Conservation (phyloP, 2,329 filamentous ascomycete species). For the Xylaria sp. region DNA sequence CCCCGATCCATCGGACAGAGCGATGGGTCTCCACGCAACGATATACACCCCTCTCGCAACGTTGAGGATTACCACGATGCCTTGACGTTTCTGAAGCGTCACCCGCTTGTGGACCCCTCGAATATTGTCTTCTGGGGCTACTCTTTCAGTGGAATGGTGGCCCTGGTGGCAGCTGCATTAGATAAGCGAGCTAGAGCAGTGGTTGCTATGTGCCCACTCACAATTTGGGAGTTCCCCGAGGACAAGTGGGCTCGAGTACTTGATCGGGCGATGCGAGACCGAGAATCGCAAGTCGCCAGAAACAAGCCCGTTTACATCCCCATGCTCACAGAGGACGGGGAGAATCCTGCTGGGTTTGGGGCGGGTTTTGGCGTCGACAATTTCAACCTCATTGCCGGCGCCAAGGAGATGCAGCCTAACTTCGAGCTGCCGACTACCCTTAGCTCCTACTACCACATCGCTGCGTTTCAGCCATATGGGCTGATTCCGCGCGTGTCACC, state of each 20-base stretch:
- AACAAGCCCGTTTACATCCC: constrained; percentile 47
- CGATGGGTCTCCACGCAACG: constrained; percentile 46
- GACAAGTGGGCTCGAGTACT: constrained; percentile 33
- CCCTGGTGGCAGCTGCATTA: constrained; percentile 37
- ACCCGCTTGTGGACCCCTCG: constrained; percentile 44
- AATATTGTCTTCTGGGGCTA: constrained; percentile 42
- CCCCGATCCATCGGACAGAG: constrained; percentile 44
- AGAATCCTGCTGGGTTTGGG: constrained; percentile 45
- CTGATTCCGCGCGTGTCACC: constrained; percentile 12
- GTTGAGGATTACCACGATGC: constrained; percentile 43
- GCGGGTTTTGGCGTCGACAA: neutral
- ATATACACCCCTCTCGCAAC: constrained; percentile 44
- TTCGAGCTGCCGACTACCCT: constrained; percentile 17
- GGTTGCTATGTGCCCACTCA: constrained; percentile 35
- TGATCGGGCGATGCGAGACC: constrained; percentile 43
- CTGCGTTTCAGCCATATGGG: constrained; percentile 8
- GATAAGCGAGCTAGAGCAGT: constrained; percentile 37
- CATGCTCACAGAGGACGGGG: constrained; percentile 43
- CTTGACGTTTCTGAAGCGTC: constrained; percentile 53
- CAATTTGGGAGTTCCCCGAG: constrained; percentile 13
- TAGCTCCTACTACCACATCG: constrained; percentile 22
- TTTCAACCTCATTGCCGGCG: constrained; percentile 5
- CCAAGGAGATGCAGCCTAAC: constrained; percentile 10
- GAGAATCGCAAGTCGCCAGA: constrained; percentile 46
- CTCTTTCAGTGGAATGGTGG: constrained; percentile 38